Conservation (phyloP, 2,329 filamentous ascomycete genomes). For the Metarhizium album region DNA sequence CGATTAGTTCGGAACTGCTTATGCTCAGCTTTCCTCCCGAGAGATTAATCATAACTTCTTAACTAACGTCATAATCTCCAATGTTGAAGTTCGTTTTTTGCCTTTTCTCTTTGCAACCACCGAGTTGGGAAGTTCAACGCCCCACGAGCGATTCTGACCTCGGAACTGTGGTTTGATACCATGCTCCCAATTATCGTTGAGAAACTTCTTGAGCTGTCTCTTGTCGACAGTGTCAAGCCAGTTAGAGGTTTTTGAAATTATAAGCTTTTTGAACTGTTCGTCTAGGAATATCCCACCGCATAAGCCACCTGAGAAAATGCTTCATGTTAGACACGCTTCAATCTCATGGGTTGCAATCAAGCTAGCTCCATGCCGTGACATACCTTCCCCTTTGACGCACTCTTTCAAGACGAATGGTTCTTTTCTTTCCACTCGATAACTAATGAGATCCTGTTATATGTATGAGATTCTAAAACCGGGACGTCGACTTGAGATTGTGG, state of each 20-base stretch:
- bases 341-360: not conserved
- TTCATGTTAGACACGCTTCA: not conserved
- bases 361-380: slow-evolving; percentile 1
- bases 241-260: slow-evolving; percentile 14
- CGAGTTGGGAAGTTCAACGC: slow-evolving; percentile 11
- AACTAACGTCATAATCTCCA: slow-evolving; percentile 1
- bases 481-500: not conserved
- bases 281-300: slow-evolving; percentile 31
- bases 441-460: slow-evolving; percentile 27
- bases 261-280: slow-evolving; percentile 20
- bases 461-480: not conserved
- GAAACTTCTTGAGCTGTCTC: slow-evolving; percentile 8
- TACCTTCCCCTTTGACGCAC: slow-evolving; percentile 26
- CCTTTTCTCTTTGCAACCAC: not conserved
- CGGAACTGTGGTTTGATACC: slow-evolving; percentile 17
- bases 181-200: slow-evolving; percentile 20
- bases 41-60: not conserved
- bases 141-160: slow-evolving; percentile 9
- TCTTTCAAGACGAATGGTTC: slow-evolving; percentile 23
- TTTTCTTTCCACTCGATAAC: slow-evolving; percentile 17
- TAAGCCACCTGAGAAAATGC: slow-evolving; percentile 18
- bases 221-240: not conserved
- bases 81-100: not conserved
- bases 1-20: not conserved
- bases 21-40: not conserved